Percentiles rank a stretch among this genome's conserved stretches.
Conservation (phyloP, 805 yeast species). For the Hyphopichia homilentoma region DNA sequence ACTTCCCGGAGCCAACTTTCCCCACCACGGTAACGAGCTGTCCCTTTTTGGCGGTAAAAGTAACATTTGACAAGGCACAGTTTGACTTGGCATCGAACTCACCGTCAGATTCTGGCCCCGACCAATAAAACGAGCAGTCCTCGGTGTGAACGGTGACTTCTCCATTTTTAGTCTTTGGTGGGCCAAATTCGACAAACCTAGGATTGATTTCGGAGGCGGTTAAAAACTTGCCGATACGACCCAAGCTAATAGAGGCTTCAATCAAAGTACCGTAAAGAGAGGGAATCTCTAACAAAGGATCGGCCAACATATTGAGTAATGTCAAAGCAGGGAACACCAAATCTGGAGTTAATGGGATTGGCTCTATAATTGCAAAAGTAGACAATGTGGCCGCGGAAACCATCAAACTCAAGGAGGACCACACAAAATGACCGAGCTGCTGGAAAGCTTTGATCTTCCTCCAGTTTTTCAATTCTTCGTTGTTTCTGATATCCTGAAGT, state of each 20-base stretch:
- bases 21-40: constrained; percentile 60
- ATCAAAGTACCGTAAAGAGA: constrained; percentile 51
- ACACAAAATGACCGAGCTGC: constrained; percentile 49
- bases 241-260: constrained; percentile 57
- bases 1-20: constrained; percentile 65
- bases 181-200: constrained; percentile 12
- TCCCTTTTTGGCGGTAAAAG: constrained; percentile 50
- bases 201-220: constrained; percentile 43
- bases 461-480: constrained; percentile 51
- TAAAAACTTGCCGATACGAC: constrained; percentile 50
- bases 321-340: constrained; percentile 68
- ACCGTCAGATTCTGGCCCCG: constrained; percentile 12
- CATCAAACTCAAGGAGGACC: constrained; percentile 63
- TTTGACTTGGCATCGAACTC: constrained; percentile 26
- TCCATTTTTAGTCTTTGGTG: constrained; percentile 17
- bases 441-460: constrained; percentile 43
- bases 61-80: constrained; percentile 41
- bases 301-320: constrained; percentile 53
- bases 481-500: constrained; percentile 52
- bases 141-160: constrained; percentile 38
- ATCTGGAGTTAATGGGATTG: constrained; percentile 58
- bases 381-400: constrained; percentile 63
- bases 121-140: constrained; percentile 56
- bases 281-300: constrained; percentile 60
- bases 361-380: constrained; percentile 44